These are phyloP conservation scores for Papilionanthe hybrid DNA, from an alignment of 116 monocot species.

Conservation along the genomic window DNA sequence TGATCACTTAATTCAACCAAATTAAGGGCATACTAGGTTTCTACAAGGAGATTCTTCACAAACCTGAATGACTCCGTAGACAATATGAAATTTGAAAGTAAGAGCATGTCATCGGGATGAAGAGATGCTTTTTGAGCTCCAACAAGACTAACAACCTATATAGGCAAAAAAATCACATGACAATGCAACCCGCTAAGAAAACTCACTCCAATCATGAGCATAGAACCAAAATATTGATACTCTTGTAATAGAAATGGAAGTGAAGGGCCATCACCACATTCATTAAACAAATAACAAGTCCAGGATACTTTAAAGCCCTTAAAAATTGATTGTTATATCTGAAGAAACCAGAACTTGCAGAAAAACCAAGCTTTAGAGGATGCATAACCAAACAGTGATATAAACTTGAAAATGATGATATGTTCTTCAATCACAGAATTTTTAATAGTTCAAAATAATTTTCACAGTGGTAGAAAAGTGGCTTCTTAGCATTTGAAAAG, in stretches of 20 bases:
- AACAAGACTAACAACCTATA: constrained; percentile 93
- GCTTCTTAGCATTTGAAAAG: background rate
- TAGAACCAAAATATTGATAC: background rate
- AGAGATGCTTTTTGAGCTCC: constrained; percentile 97
- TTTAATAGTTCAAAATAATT: background rate
- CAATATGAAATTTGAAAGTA: constrained; percentile 90
- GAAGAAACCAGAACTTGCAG: background rate
- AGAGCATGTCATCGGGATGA: constrained; percentile 96
- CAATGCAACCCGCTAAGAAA: background rate
- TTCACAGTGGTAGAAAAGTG: background rate
- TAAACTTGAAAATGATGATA: background rate
- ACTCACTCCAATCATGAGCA: constrained; percentile 3
- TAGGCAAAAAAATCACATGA: background rate
- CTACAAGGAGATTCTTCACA: constrained; percentile 1
- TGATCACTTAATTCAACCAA: background rate
- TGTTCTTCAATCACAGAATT: background rate
- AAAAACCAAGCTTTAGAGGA: background rate
- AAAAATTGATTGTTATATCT: background rate
- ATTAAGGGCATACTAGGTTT: background rate
- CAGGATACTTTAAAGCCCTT: background rate
- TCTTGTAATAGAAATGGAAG: background rate
- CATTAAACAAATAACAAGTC: background rate
- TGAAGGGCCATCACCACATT: background rate
- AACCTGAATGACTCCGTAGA: constrained; percentile 97
- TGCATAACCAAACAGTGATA: background rate